phyloP scores from a whole-genome alignment of 2,329 filamentous ascomycete genomes.

The Fusarium clavum region DNA sequence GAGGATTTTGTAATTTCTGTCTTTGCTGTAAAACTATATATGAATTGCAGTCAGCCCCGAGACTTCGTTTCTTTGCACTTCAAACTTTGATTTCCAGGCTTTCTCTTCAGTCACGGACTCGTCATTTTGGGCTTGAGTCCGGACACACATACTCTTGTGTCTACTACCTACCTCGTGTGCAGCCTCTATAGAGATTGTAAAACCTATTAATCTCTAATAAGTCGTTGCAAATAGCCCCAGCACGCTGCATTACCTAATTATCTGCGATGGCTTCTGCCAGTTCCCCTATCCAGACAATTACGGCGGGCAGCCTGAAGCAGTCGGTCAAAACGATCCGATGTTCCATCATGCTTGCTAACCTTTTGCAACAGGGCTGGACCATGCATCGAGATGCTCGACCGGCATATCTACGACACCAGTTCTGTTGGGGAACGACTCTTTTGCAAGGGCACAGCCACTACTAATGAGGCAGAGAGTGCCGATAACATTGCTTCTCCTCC shows the following conservation, averaged over 20 bases:
- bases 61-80: neutral
- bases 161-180: neutral
- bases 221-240: neutral
- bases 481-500: neutral
- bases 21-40: neutral
- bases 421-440: slow-evolving; percentile 12
- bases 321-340: neutral
- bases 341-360: neutral
- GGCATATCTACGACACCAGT: slow-evolving; percentile 15
- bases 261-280: slow-evolving; percentile 1
- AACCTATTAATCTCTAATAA: neutral
- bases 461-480: neutral
- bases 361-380: neutral
- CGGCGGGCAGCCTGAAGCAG: neutral
- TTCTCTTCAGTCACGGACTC: neutral
- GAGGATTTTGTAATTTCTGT: neutral
- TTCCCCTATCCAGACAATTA: neutral
- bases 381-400: neutral
- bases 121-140: slow-evolving; percentile 24
- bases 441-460: neutral
- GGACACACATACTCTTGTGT: too few relatives aligned
- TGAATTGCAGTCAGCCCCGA: neutral
- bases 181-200: neutral
- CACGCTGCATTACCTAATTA: neutral
- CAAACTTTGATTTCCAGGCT: neutral